These are phyloP conservation scores for Luvunga scandens DNA, from an alignment of 345 rosid species.

Conservation along the genomic window DNA sequence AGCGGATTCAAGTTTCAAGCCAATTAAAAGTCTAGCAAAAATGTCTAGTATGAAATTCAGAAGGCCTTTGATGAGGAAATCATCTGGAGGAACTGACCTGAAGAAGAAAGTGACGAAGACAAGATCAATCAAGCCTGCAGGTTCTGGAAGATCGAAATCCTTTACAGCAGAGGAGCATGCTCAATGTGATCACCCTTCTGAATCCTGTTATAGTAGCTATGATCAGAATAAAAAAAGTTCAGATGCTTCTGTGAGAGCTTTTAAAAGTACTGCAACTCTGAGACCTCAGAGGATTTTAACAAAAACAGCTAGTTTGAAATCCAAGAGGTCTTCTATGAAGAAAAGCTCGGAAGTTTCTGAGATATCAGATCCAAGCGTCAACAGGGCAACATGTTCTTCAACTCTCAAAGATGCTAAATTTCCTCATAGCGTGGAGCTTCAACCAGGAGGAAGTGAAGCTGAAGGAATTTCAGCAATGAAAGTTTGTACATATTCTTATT, in stretches of 20 bases:
- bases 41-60: constrained; percentile 47
- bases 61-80: constrained; percentile 45
- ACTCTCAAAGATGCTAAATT: constrained; percentile 67
- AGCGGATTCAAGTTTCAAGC: constrained; percentile 33
- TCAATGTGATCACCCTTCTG: constrained; percentile 8
- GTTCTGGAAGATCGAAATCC: constrained; percentile 18
- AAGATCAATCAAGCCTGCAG: constrained; percentile 36
- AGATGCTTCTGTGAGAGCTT: constrained; percentile 25
- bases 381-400: constrained; percentile 80
- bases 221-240: background rate
- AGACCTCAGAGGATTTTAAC: constrained; percentile 39
- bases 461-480: constrained; percentile 27
- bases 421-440: constrained; percentile 31
- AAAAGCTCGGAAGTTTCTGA: constrained; percentile 20
- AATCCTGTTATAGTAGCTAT: constrained; percentile 17
- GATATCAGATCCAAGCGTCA: constrained; percentile 21
- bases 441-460: constrained; percentile 29
- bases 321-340: constrained; percentile 30
- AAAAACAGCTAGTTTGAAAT: constrained; percentile 49
- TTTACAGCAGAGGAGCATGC: background rate
- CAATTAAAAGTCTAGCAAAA: constrained; percentile 40
- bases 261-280: constrained; percentile 33
- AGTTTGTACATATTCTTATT: constrained; percentile 72
- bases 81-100: constrained; percentile 35
- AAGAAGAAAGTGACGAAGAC: constrained; percentile 46